Evolutionary conservation across 2,329 filamentous ascomycete species (phyloP), one percentile per base, ranked within the genome.

Genomic region (Sporothrix phasma): DNA sequence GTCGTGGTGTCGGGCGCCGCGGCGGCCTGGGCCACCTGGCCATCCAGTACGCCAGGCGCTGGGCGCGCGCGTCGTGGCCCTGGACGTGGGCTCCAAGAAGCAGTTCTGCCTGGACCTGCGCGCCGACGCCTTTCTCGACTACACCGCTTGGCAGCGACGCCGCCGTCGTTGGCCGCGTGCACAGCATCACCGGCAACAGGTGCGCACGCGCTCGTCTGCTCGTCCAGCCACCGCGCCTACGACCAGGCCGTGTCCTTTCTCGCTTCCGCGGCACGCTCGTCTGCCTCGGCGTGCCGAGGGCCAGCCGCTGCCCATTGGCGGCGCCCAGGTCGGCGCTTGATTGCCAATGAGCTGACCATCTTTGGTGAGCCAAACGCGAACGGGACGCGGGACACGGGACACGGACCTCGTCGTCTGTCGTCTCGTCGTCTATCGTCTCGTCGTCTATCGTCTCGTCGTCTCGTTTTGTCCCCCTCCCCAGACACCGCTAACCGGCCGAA

Each of bases 11-110:
- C 89, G 62, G 89, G 89, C 72, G 88, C 88, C 24, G 88, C 67
- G 88, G 89, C 73, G 88, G 88, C 65, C 79, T 92, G 47, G 88
- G 88, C 37, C 69, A 71, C 64, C 79, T 95, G 68, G 91, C 90
- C 24, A 80, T 88, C 70, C 92, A 96, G 78, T 96, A 96, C 76
- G 91, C 90, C 62, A 89, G 76, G 92, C 92, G 47, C 96, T 97
- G 92, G 91, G 92, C 65, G 78, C 96, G 61, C 81, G 86, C 68
- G 79, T 85, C 69, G 87, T 96, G 71, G 91, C 88, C 70, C 92
- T 97, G 69, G 92, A 96, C 71, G n/a, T n/a, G n/a, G 84, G 84
- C 2, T 91, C 94, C 77, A 96, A 96, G 62, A 53, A 69, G 56
- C 62, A 66, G 56, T 34, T 39, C 15, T 67, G 66, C 26, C 58